phyloP scores from a whole-genome alignment of 768 basidiomycete genomes.

The Trametes sanguinea region DNA sequence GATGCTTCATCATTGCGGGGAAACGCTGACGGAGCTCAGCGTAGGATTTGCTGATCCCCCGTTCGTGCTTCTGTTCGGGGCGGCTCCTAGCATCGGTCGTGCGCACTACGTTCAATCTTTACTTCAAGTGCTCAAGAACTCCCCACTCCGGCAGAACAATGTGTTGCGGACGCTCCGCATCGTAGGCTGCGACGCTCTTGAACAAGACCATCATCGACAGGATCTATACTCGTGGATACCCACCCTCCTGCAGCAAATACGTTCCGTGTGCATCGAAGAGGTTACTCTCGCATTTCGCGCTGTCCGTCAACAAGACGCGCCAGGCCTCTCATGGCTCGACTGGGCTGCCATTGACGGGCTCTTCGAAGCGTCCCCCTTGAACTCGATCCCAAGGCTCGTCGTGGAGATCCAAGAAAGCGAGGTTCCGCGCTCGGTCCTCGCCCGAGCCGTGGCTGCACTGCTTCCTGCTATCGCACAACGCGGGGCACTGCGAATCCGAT shows the following conservation, averaged over 20 bases:
- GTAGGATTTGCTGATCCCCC: constrained; percentile 7
- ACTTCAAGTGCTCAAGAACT: neutral
- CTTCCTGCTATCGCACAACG: neutral
- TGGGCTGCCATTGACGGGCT: neutral
- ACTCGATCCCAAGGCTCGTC: neutral
- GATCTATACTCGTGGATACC: neutral
- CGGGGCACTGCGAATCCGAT: neutral
- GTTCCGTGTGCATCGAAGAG: neutral
- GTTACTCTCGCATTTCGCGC: constrained; percentile 1
- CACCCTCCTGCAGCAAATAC: neutral
- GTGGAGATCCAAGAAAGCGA: constrained; percentile 5
- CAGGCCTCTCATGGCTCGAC: neutral
- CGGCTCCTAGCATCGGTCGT: neutral
- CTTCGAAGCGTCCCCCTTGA: neutral
- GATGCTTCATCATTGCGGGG: neutral
- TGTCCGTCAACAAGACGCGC: neutral
- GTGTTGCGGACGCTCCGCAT: neutral
- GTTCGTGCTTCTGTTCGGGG: neutral
- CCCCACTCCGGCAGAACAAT: neutral
- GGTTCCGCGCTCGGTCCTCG: neutral
- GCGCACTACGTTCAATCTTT: neutral
- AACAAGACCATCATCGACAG: neutral
- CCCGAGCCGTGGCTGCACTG: neutral
- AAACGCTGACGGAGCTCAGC: neutral
- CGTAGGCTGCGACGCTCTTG: constrained; percentile 4